Conservation (phyloP, 2,329 filamentous ascomycete genomes). For the Colletotrichum trifolii region DNA sequence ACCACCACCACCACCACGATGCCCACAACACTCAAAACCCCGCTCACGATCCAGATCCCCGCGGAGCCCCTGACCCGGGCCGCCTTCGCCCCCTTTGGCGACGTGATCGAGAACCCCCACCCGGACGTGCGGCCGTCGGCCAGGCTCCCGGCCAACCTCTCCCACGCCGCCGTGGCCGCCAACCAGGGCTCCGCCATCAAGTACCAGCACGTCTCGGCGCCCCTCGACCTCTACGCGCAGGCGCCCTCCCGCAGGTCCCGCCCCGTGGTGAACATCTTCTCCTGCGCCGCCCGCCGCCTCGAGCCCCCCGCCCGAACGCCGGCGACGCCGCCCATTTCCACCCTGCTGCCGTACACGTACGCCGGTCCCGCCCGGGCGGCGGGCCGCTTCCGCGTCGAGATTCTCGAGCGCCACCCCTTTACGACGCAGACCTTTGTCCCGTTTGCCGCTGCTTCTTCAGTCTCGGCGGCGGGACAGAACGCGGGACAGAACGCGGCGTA, state of each 20-base stretch:
- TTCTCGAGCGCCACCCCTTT: slow-evolving; percentile 92
- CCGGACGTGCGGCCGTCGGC: slow-evolving; percentile 63
- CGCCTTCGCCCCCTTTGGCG: slow-evolving; percentile 83
- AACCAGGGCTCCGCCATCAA: slow-evolving; percentile 94
- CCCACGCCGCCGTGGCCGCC: slow-evolving; percentile 63
- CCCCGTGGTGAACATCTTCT: slow-evolving; percentile 88
- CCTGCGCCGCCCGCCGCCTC: slow-evolving; percentile 76
- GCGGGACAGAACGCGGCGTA: slow-evolving; percentile 62
- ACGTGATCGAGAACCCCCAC: slow-evolving; percentile 81
- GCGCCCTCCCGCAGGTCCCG: slow-evolving; percentile 68
- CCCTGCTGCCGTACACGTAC: slow-evolving; percentile 36
- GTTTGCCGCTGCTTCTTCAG: slow-evolving; percentile 55
- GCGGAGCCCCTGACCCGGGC: slow-evolving; percentile 74
- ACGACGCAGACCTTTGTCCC: slow-evolving; percentile 95
- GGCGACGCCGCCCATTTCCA: slow-evolving; percentile 24
- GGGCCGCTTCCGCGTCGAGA: slow-evolving; percentile 69
- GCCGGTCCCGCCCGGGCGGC: slow-evolving; percentile 16
- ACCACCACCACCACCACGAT: slow-evolving; percentile 3
- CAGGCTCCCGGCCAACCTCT: slow-evolving; percentile 51
- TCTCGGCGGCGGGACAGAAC: background rate
- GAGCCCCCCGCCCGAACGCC: slow-evolving; percentile 14
- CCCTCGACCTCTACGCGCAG: slow-evolving; percentile 76
- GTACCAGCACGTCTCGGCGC: slow-evolving; percentile 81
- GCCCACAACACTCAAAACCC: slow-evolving; percentile 21
- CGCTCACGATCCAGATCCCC: slow-evolving; percentile 55